Base-by-base conservation (phyloP, 306 rosid species). In the Malus fusca region DNA sequence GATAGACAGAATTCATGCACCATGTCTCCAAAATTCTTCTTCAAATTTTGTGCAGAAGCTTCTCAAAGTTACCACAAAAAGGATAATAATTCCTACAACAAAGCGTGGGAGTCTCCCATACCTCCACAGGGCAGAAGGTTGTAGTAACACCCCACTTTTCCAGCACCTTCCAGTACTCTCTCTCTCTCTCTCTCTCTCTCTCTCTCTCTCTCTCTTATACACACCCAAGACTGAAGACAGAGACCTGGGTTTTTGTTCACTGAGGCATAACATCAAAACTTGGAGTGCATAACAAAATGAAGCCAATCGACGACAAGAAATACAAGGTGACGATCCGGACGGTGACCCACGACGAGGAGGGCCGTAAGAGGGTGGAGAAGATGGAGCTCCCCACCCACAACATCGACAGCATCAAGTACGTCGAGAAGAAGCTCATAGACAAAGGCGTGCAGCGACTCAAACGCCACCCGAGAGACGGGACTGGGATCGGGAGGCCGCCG, bases 351-450 rank as follows among this genome's bases (percentile, higher is more conserved):
- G 84, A 88, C 83, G 92, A 90, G 75, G 94, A 88, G 76, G 96
- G 96, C 0, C 83, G 26, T 11, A 93, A 87, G 77, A 77, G 82
- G n/a, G 88, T 81, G 63, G 88, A 91, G 86, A 94, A 90, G 74
- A 43, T 55, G 4, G 88, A 86, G 58, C 53, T 88, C 0, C 65
- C 63, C 21, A 81, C 90, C 0, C 96, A 85, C 85, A 87, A 87
- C 81, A 11, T 85, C 18, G 94, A 91, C 83, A 88, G 89, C 28
- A 3, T 88, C 71, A 85, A 84, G 75, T 85, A 85, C 80, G 71
- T 85, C 0, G 91, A 91, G 90, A 93, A 80, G 89, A 94, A 94
- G 84, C 92, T 90, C 42, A 22, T 75, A 43, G 78, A 88, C 65
- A 94, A 88, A 74, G 96, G 97, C 0, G 68, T 87, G 8, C 89